Conservation (phyloP, 2,329 filamentous ascomycete genomes). For the Achaetomium macrosporum region DNA sequence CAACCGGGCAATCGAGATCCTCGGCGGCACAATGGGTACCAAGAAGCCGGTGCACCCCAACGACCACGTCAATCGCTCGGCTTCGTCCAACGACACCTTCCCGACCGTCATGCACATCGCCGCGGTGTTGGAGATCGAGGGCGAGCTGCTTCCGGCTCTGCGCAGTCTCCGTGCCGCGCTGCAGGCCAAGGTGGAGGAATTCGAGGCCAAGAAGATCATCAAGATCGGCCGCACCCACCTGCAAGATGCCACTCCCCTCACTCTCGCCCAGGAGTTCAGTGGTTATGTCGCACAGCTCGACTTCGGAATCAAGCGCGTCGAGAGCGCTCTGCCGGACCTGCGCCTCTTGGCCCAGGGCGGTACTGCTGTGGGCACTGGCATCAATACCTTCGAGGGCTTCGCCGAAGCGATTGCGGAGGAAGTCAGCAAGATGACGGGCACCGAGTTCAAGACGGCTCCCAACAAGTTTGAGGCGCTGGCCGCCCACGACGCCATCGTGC, state of each 20-base stretch:
- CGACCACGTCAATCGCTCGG: slow-evolving; percentile 99
- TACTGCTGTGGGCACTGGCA: slow-evolving; percentile 91
- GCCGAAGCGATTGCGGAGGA: slow-evolving; percentile 88
- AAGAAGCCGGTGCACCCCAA: slow-evolving; percentile 99
- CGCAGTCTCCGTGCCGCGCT: slow-evolving; percentile 76
- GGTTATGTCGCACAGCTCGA: slow-evolving; percentile 95
- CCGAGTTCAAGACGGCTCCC: slow-evolving; percentile 88
- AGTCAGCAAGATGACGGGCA: slow-evolving; percentile 87
- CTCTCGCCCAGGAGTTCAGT: slow-evolving; percentile 94
- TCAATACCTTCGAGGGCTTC: slow-evolving; percentile 97
- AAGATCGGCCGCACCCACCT: slow-evolving; percentile 98
- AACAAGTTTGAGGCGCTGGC: slow-evolving; percentile 99
- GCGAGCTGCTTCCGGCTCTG: slow-evolving; percentile 75
- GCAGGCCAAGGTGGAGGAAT: slow-evolving; percentile 82
- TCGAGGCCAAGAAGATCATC: slow-evolving; percentile 82
- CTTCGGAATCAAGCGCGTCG: slow-evolving; percentile 79
- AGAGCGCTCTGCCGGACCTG: slow-evolving; percentile 76
- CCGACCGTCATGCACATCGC: slow-evolving; percentile 99
- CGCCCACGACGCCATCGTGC: slow-evolving; percentile 91
- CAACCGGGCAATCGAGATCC: slow-evolving; percentile 96
- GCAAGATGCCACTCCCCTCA: slow-evolving; percentile 94
- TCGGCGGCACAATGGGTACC: slow-evolving; percentile 86
- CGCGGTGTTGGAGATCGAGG: slow-evolving; percentile 87
- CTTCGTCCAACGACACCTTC: slow-evolving; percentile 98
- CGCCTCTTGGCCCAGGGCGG: slow-evolving; percentile 88